Percentiles rank a stretch among this genome's conserved stretches.
phyloP scores from a whole-genome alignment of 306 rosid species.

The Quercus ilex region DNA sequence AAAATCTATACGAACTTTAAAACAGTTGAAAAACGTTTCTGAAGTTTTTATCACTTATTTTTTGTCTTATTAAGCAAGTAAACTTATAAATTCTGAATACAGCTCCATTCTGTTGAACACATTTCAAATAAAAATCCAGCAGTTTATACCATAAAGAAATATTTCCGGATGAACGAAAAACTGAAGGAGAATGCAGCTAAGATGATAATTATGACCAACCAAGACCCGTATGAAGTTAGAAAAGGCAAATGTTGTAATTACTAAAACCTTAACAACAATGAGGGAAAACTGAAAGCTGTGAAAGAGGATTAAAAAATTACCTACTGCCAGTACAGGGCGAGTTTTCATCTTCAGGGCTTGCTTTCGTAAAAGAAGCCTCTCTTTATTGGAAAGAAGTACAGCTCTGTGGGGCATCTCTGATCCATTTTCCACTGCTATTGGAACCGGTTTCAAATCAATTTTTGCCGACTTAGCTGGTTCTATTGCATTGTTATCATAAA shows the following conservation, averaged over 20 bases:
- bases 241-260: not conserved
- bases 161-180: not conserved
- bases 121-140: not conserved
- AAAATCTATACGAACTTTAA: not conserved
- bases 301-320: constrained; percentile 35
- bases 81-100: not conserved
- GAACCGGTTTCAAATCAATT: constrained; percentile 24
- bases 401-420: constrained; percentile 38
- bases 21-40: not conserved
- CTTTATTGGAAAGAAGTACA: constrained; percentile 63
- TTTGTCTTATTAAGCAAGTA: not conserved
- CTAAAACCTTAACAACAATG: not conserved
- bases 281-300: constrained; percentile 10
- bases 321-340: constrained; percentile 74
- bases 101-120: not conserved
- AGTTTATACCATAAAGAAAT: not conserved
- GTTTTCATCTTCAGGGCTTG: constrained; percentile 77
- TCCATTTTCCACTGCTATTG: constrained; percentile 23
- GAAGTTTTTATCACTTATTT: not conserved
- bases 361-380: constrained; percentile 78
- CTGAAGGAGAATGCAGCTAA: not conserved
- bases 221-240: not conserved
- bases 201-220: not conserved
- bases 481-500: constrained; percentile 24
- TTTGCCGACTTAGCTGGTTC: constrained; percentile 30